Conservation (phyloP, 2,329 filamentous ascomycete genomes). For the Diaporthe sp. region DNA sequence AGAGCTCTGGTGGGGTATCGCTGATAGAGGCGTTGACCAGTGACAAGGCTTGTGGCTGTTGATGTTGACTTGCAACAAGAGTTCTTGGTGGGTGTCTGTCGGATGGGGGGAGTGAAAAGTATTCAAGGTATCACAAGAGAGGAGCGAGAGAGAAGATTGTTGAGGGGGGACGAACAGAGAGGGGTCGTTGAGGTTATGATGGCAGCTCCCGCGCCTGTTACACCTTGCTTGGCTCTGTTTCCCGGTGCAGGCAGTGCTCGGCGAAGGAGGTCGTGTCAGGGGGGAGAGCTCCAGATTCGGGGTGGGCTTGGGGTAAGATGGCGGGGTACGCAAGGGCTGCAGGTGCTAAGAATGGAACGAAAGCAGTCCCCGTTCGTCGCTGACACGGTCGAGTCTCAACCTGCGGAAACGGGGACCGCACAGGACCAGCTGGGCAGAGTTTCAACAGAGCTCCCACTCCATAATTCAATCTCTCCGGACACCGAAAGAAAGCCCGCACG, state of each 20-base stretch:
- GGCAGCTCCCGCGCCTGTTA: slow-evolving; percentile 35
- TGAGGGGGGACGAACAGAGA: slow-evolving; percentile 15
- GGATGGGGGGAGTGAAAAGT: background rate
- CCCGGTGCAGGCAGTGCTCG: slow-evolving; percentile 24
- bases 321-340: slow-evolving; percentile 32
- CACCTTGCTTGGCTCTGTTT: slow-evolving; percentile 37
- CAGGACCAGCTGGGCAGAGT: slow-evolving; percentile 20
- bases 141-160: background rate
- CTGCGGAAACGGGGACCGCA: background rate
- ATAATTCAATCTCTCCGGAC: slow-evolving; percentile 4
- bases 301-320: slow-evolving; percentile 20
- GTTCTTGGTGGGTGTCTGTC: background rate
- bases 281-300: slow-evolving; percentile 20
- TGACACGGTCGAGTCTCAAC: slow-evolving; percentile 33
- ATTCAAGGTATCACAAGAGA: background rate
- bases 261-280: slow-evolving; percentile 30
- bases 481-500: slow-evolving; percentile 12
- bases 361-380: slow-evolving; percentile 1
- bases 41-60: slow-evolving; percentile 32
- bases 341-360: slow-evolving; percentile 28
- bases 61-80: slow-evolving; percentile 26
- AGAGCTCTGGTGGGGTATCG: slow-evolving; percentile 39
- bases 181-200: slow-evolving; percentile 32
- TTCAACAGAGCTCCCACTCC: slow-evolving; percentile 25
- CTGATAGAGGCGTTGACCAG: slow-evolving; percentile 28